Base-by-base conservation (phyloP, 129 eudicot species). In the Centaurea solstitialis region DNA sequence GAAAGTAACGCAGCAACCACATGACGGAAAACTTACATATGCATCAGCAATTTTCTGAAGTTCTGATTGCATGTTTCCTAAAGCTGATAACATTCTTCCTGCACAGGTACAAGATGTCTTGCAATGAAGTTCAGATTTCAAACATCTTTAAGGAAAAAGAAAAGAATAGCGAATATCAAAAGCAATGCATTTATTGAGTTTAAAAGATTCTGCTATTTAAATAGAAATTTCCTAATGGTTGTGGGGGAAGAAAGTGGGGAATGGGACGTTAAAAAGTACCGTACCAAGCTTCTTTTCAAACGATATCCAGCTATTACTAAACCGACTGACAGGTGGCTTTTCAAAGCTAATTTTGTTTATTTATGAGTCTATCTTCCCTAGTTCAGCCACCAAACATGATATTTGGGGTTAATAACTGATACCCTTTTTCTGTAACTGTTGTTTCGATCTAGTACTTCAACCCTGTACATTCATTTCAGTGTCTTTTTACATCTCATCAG, bases 1-100 rank as follows among this genome's bases (percentile, higher is more conserved):
- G 39, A 80, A 80, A 67, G 47, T 78, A 40, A 39, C 62, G 77
- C 37, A 65, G 20, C 15, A 22, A 82, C 62, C 75, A 67, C 41
- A 65, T 67, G 39, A 41, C 81, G 68, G 59, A 81, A 77, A 67
- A 86, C 99, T 88, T 81, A 95, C 99, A 85, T 95, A 95, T 75
- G 73, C 59, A 84, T 95, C 99, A 59, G 89, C 91, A 45, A 95
- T 81, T 74, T 95, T 91, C 83, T 88, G 91, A 59, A 95, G 98
- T 62, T 95, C 95, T 69, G 92, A 84, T 85, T 94, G 97, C 37
- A 86, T 82, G 74, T 73, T 87, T 76, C 97, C 98, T 82, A 94
- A 82, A 86, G 89, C 83, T 59, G 88, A 77, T 67, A 94, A 81
- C 69, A 89, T 88, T 73, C 85, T 88, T 35, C 88, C 98, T 94